phyloP scores from a whole-genome alignment of 2,329 filamentous ascomycete species.

The Corinectria fuckeliana region DNA sequence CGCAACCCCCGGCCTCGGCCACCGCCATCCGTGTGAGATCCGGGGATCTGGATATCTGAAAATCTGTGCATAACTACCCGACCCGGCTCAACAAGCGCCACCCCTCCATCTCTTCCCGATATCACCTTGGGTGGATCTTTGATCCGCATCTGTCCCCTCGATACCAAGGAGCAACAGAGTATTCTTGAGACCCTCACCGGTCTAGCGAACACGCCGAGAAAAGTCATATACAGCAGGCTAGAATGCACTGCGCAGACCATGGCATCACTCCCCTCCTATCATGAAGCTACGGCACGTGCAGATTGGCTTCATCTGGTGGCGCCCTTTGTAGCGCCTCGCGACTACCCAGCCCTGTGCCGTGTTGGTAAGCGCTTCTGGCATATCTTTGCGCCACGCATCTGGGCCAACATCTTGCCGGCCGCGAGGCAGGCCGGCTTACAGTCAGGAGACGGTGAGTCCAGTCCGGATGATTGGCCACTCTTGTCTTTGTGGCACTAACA shows the following conservation, averaged over 20 bases:
- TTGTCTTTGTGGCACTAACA: slow-evolving; percentile 12
- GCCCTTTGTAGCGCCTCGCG: slow-evolving; percentile 49
- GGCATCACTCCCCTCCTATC: slow-evolving; percentile 58
- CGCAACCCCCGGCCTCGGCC: neutral
- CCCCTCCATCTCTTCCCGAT: too few species aligned
- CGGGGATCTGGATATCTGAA: neutral
- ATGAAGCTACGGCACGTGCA: slow-evolving; percentile 52
- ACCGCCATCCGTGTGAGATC: neutral
- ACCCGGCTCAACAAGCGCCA: neutral
- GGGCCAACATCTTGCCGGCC: slow-evolving; percentile 56
- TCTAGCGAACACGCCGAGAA: neutral
- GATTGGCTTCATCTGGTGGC: slow-evolving; percentile 60
- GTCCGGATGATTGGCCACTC: neutral
- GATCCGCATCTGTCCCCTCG: neutral
- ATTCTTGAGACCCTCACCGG: neutral
- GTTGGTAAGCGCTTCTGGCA: slow-evolving; percentile 55
- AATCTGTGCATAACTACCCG: neutral
- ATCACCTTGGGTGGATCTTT: neutral
- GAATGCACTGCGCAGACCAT: slow-evolving; percentile 25
- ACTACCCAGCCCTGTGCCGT: slow-evolving; percentile 55
- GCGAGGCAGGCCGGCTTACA: slow-evolving; percentile 49
- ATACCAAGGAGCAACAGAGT: neutral
- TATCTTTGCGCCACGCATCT: slow-evolving; percentile 59
- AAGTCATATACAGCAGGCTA: neutral
- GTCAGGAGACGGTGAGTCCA: slow-evolving; percentile 52